Percentiles rank a stretch among this genome's conserved stretches.
phyloP scores from a whole-genome alignment of 371 early-diverging fungal species.

The Batrachochytrium dendrobatidis region DNA sequence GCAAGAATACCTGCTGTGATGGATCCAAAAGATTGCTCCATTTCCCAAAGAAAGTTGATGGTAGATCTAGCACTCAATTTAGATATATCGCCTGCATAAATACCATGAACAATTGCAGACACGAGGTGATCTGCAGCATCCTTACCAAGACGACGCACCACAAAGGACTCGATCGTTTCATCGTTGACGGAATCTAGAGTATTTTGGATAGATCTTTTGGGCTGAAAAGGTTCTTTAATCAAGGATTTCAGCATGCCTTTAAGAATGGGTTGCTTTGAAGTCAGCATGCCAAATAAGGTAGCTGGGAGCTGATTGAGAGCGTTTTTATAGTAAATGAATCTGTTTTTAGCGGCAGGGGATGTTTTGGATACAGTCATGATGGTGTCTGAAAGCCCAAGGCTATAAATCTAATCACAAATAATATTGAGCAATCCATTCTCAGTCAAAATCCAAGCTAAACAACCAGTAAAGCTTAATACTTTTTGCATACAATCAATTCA shows the following conservation, averaged over 20 bases:
- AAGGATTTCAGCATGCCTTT: conserved; percentile 38
- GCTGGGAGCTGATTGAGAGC: conserved; percentile 60
- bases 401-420: conserved; percentile 54
- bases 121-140: conserved; percentile 62
- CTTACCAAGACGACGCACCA: conserved; percentile 67
- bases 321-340: conserved; percentile 69
- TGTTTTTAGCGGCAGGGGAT: conserved; percentile 69
- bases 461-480: no score
- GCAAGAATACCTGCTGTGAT: conserved; percentile 42
- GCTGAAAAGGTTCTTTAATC: conserved; percentile 37
- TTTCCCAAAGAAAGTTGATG: conserved; percentile 56
- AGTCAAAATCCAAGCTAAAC: no score
- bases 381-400: conserved; percentile 48
- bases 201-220: no score
- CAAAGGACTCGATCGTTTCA: conserved; percentile 67
- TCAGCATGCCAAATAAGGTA: conserved; percentile 35
- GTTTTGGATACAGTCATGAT: conserved; percentile 56
- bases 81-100: conserved; percentile 83
- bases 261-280: conserved; percentile 34
- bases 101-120: conserved; percentile 84
- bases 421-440: no score
- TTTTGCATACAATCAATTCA: no score
- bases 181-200: conserved; percentile 44
- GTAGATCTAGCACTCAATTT: conserved; percentile 68
- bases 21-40: conserved; percentile 62